These are phyloP conservation scores for Hericium erinaceus DNA, from an alignment of 768 basidiomycete species.

Conservation along the genomic window DNA sequence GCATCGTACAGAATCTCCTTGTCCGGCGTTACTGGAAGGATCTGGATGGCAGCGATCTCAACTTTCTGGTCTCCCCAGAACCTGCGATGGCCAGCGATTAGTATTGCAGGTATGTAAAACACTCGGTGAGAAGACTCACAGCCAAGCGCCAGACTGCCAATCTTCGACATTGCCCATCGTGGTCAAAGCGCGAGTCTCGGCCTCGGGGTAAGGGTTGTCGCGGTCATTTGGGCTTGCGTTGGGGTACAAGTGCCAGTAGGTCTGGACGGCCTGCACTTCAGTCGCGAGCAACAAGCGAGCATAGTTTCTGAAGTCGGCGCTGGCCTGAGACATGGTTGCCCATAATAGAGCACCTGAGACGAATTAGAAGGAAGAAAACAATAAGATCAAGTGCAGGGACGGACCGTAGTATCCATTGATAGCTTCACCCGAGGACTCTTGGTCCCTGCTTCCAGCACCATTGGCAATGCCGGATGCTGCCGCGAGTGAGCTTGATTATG, in stretches of 20 bases:
- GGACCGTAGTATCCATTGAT: conserved; percentile 27
- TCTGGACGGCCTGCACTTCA: conserved; percentile 26
- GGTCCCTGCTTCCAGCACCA: conserved; percentile 24
- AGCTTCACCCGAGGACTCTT: conserved; percentile 27
- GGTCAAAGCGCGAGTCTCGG: conserved; percentile 20
- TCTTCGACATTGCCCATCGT: conserved; percentile 30
- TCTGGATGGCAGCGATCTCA: conserved; percentile 28
- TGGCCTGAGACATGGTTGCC: conserved; percentile 18
- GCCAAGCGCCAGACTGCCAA: conserved; percentile 28
- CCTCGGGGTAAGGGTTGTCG: conserved; percentile 28
- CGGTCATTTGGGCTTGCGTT: conserved; percentile 20
- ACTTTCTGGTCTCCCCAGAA: conserved; percentile 27
- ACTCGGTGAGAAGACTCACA: conserved; percentile 17
- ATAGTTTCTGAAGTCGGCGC: conserved; percentile 23
- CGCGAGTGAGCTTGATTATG: neutral
- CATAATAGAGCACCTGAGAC: conserved; percentile 20
- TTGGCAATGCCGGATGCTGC: conserved; percentile 27
- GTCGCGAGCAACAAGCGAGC: conserved; percentile 26
- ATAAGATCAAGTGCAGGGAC: neutral
- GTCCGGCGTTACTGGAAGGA: conserved; percentile 27
- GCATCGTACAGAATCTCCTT: conserved; percentile 27
- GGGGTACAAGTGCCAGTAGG: conserved; percentile 30
- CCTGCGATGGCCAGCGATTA: conserved; percentile 2
- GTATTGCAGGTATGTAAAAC: neutral
- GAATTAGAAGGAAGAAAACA: neutral